These are phyloP conservation scores for Retiboletus flavoniger DNA, from an alignment of 1,284 basidiomycete genomes.

Conservation along the genomic window DNA sequence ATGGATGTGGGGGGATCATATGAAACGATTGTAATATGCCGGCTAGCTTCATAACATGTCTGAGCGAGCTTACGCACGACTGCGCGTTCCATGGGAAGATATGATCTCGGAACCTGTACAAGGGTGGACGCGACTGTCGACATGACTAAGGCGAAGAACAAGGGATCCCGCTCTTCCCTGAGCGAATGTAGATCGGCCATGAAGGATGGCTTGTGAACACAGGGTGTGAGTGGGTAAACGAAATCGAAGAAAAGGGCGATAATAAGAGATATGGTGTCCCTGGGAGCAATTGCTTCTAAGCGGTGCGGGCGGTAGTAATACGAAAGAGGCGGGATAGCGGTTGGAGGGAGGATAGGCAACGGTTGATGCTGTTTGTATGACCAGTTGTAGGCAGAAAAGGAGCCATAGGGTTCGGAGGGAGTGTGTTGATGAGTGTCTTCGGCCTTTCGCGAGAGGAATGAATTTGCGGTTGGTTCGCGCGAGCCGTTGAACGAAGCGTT, in stretches of 20 bases:
- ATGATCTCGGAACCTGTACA: slow-evolving; percentile 78
- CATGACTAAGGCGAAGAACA: slow-evolving; percentile 86
- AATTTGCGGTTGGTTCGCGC: slow-evolving; percentile 29
- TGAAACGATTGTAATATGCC: slow-evolving; percentile 72
- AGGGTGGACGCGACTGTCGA: slow-evolving; percentile 80
- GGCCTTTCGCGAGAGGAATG: slow-evolving; percentile 33
- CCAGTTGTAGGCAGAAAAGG: slow-evolving; percentile 69
- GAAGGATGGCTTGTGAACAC: slow-evolving; percentile 80
- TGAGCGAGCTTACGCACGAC: slow-evolving; percentile 75
- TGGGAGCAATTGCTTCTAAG: slow-evolving; percentile 72
- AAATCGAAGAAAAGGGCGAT: slow-evolving; percentile 87
- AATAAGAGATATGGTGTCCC: slow-evolving; percentile 75
- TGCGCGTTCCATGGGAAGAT: slow-evolving; percentile 76
- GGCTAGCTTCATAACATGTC: slow-evolving; percentile 76
- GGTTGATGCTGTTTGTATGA: slow-evolving; percentile 64
- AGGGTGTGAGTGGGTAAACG: slow-evolving; percentile 82
- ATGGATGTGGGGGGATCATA: slow-evolving; percentile 81
- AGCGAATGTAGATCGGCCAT: slow-evolving; percentile 77
- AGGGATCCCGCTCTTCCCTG: slow-evolving; percentile 79
- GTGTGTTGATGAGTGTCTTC: slow-evolving; percentile 47
- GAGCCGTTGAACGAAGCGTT: slow-evolving; percentile 36
- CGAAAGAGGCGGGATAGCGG: slow-evolving; percentile 63
- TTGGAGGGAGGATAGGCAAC: slow-evolving; percentile 48
- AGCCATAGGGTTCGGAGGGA: slow-evolving; percentile 52
- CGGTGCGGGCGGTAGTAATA: slow-evolving; percentile 67